Base-by-base conservation (phyloP, 805 yeast species). In the Cyberlindnera samutprakarnensis region DNA sequence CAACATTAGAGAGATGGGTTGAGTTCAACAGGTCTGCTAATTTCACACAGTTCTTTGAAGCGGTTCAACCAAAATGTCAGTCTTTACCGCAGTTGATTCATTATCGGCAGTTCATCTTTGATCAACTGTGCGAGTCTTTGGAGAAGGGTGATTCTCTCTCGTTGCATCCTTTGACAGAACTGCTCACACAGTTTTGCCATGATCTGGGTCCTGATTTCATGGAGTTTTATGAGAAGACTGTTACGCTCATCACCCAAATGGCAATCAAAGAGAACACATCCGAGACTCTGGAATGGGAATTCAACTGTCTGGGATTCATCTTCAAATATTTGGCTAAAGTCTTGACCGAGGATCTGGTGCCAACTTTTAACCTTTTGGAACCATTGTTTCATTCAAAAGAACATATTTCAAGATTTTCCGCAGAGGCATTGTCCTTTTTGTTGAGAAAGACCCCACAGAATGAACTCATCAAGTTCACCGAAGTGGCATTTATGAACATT, bases 201-300 rank as follows among this genome's bases (percentile, higher is more conserved):
- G 98, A 90, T 61, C 61, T 90, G 40, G 96, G 96, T 8, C 79
- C 90, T 3, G 97, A 90, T 44, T 92, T 88, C 49, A 69, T 86
- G 63, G 72, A 71, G 7, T 86, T 62, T 48, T 87, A 85, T 49
- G 60, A 60, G 2, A 52, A 57, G 17, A 58, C 86, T 1, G 57
- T 90, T 28, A 42, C 48, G 1, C 44, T 70, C 16, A 64, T 88
- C 25, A 69, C 68, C 5, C 53, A 60, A 1, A 50, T 84, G 32
- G 66, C 83, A 7, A 38, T 58, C 8, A 46, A 49, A 18, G 72
- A 74, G 37, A 61, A 66, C 37, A 54, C 66, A 14, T 66, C 78
- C 31, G 64, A 78, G 7, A 66, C 85, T 1, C 65, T 90, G 25
- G 96, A 92, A 55, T 76, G 85, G 80, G 67, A 79, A 9, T 90